Evolutionary conservation across 345 rosid genomes (phyloP).

Genomic region (Eucalyptus sp.): DNA sequence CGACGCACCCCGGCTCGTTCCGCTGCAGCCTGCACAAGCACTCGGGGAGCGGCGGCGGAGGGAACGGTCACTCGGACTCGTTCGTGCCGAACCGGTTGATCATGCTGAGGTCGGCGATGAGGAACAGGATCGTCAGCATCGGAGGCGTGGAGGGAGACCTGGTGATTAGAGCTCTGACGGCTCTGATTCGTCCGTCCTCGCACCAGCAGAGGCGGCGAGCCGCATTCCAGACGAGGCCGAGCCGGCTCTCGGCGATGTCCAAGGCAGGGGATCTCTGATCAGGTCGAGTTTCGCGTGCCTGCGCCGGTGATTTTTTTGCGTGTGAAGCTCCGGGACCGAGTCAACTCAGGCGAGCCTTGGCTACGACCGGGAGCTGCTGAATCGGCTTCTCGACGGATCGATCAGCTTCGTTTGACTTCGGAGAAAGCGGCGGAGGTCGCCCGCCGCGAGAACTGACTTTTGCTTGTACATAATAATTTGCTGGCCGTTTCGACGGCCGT

Average conservation of each 20-base stretch:
- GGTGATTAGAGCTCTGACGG: conserved; percentile 75
- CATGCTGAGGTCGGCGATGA: conserved; percentile 87
- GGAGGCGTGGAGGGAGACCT: conserved; percentile 97
- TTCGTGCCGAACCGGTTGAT: conserved; percentile 48
- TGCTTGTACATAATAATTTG: not conserved
- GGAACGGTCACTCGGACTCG: conserved; percentile 1
- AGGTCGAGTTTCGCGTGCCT: not conserved
- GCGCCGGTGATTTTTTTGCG: not conserved
- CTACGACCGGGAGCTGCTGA: not conserved
- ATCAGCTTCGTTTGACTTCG: not conserved
- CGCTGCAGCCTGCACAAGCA: conserved; percentile 70
- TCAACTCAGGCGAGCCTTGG: not conserved
- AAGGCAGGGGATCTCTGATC: conserved; percentile 22
- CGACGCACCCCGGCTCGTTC: conserved; percentile 79
- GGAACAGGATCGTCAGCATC: conserved; percentile 74
- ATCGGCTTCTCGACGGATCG: not conserved
- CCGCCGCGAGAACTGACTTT: not conserved
- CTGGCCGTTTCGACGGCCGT: not conserved
- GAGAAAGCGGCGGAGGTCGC: not conserved
- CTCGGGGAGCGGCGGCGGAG: not conserved
- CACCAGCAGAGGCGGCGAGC: conserved; percentile 67
- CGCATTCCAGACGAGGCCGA: conserved; percentile 53
- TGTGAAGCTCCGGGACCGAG: not conserved
- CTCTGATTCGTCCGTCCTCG: conserved; percentile 78
- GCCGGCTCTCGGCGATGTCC: conserved; percentile 69